A percentile compares a stretch with the other conserved stretches of the same genome.
Evolutionary conservation across 2,329 filamentous ascomycete genomes (phyloP).

Genomic region (Diaporthe ampelina): DNA sequence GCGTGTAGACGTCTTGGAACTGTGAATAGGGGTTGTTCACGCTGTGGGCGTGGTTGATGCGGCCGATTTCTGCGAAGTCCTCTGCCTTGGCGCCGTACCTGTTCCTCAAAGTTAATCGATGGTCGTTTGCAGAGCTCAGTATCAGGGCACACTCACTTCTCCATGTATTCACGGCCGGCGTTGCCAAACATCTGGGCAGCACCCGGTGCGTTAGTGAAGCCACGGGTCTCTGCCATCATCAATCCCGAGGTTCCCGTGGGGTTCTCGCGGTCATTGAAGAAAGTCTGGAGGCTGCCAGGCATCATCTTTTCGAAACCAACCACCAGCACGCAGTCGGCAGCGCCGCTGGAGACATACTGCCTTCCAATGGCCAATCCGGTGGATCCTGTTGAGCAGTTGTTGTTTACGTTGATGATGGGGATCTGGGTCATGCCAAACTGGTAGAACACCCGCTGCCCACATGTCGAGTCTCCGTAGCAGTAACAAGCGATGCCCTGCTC

Average conservation of each 20-base stretch:
- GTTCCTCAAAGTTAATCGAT: background rate
- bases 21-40: conserved; percentile 97
- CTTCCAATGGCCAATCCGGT: conserved; percentile 89
- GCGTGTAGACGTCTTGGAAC: conserved; percentile 92
- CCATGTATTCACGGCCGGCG: conserved; percentile 93
- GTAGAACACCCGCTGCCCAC: conserved; percentile 97
- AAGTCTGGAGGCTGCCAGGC: conserved; percentile 84
- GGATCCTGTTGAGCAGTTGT: conserved; percentile 97
- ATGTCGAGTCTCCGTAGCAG: conserved; percentile 96
- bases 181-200: conserved; percentile 97
- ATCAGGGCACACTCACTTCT: conserved; percentile 73
- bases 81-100: conserved; percentile 85
- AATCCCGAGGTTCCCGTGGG: conserved; percentile 79
- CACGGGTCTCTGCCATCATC: conserved; percentile 88
- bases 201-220: conserved; percentile 84
- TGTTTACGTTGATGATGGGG: conserved; percentile 98
- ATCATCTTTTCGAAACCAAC: conserved; percentile 99
- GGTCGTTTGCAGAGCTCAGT: background rate
- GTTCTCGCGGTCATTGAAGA: conserved; percentile 88
- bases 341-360: conserved; percentile 83
- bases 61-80: conserved; percentile 95
- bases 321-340: conserved; percentile 89
- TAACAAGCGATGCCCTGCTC: conserved; percentile 97
- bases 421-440: conserved; percentile 98
- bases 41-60: conserved; percentile 93